Evolutionary conservation across 2,329 filamentous ascomycete species (phyloP), one percentile per base, ranked within the genome.

Genomic region (Colletotrichum sp.): DNA sequence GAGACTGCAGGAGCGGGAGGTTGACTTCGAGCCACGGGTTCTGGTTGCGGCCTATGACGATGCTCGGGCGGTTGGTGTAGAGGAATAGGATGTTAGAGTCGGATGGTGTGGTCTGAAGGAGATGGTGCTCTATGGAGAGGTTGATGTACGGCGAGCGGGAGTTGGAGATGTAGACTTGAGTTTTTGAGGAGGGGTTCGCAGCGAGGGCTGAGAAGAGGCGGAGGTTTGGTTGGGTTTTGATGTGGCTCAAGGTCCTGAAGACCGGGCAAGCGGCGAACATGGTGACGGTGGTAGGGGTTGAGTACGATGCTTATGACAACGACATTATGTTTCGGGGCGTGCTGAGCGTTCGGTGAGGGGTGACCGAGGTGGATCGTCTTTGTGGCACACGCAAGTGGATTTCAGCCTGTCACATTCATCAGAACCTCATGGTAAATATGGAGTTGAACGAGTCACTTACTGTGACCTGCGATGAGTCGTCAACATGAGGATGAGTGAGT

Each of bases 1-100:
- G 77, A 3, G 72, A 71, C 32, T 72, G 68, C 8, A 98, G 87
- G 2, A 92, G 88, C 52, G 86, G 86, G 11, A 98, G 89, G 82
- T 98, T 95, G 77, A 95, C 93, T 87, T 99, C 97, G 11, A 95
- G 89, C 97, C 96, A 99, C 70, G 97, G 97, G 84, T 99, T 99
- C 87, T 99, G 97, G 84, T 99, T 99, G 76, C 97, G 93, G 59
- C 97, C 97, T 79, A 99, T 93, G 82, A 99, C 93, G 76, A 99
- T 90, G 83, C 95, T 96, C 1, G 96, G 96, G 49, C 92, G 86
- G 86, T 99, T 99, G 80, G 92, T 91, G 87, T 99, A 99, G 67
- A 98, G 90, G 72, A 99, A 94, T 3, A 99, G 91, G 67, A 99
- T 86, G 16, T 91, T 93, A 15, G 95, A 95, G 76, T 94, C 91